These are phyloP conservation scores for Nymphaea thermarum DNA, from an alignment of 164 flowering plant species.

Conservation along the genomic window DNA sequence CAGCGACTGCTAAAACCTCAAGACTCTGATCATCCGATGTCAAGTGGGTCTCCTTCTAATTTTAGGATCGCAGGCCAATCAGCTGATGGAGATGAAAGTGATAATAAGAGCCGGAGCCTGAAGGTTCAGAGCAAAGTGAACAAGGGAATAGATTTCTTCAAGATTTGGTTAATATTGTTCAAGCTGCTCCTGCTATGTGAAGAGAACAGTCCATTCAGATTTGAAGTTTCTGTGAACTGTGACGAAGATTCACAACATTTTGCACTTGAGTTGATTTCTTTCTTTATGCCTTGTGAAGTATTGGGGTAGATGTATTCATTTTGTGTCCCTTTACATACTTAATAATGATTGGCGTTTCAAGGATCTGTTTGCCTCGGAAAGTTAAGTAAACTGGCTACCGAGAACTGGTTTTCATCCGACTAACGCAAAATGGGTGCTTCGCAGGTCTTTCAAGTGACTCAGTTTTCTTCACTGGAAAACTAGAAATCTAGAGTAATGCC, in stretches of 20 bases:
- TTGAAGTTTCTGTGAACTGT: constrained; percentile 32
- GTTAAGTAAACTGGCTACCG: too few relatives aligned
- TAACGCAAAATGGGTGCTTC: too few relatives aligned
- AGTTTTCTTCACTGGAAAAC: too few relatives aligned
- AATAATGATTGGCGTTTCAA: too few relatives aligned
- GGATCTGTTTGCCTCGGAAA: too few relatives aligned
- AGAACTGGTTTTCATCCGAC: too few relatives aligned
- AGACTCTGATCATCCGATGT: background rate
- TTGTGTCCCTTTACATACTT: too few relatives aligned
- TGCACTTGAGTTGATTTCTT: constrained; percentile 43
- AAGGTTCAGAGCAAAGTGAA: constrained; percentile 1
- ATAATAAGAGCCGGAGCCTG: constrained; percentile 1
- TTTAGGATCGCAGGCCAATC: constrained; percentile 1
- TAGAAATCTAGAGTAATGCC: too few relatives aligned
- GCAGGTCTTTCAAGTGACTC: too few relatives aligned
- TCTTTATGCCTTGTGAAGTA: background rate
- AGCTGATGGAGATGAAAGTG: constrained; percentile 5
- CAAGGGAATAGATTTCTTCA: constrained; percentile 21
- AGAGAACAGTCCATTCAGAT: constrained; percentile 44
- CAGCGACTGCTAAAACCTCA: constrained; percentile 6
- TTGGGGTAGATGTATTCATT: background rate
- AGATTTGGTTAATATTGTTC: constrained; percentile 53
- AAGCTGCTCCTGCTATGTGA: constrained; percentile 41
- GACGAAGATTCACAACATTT: constrained; percentile 34
- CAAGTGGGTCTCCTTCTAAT: constrained; percentile 1